Conservation (phyloP, 1,284 basidiomycete species). For the Cutaneotrichosporon dermatis region DNA sequence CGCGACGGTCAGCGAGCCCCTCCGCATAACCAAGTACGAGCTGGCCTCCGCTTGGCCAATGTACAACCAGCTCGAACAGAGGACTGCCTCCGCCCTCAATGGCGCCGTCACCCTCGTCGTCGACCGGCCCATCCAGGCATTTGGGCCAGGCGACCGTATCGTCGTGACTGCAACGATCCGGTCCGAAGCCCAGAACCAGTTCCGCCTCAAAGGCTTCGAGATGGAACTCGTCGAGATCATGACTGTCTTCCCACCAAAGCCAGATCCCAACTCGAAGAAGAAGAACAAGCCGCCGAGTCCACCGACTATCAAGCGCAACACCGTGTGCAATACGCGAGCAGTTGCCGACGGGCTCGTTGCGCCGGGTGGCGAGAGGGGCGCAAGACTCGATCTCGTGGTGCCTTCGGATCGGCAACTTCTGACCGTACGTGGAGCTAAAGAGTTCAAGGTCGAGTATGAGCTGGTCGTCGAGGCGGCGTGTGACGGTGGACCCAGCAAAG, state of each 20-base stretch:
- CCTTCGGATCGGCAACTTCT: slow-evolving; percentile 67
- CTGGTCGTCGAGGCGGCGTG: slow-evolving; percentile 70
- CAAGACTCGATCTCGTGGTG: slow-evolving; percentile 64
- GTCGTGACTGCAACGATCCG: slow-evolving; percentile 61
- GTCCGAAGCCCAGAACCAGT: slow-evolving; percentile 51
- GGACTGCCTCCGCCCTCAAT: slow-evolving; percentile 58
- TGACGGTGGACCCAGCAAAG: slow-evolving; percentile 58
- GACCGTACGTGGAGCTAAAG: slow-evolving; percentile 67
- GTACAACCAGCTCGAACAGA: slow-evolving; percentile 70
- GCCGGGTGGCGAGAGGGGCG: slow-evolving; percentile 63
- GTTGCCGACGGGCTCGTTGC: slow-evolving; percentile 59
- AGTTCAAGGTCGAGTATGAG: slow-evolving; percentile 74
- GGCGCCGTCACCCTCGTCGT: slow-evolving; percentile 64
- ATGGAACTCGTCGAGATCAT: slow-evolving; percentile 69
- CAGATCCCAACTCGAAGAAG: slow-evolving; percentile 45
- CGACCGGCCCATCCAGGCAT: slow-evolving; percentile 65
- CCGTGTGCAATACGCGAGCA: not conserved
- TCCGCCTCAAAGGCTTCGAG: slow-evolving; percentile 74
- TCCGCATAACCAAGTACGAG: slow-evolving; percentile 83
- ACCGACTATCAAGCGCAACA: slow-evolving; percentile 52
- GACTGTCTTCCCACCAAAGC: slow-evolving; percentile 35
- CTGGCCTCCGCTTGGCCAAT: slow-evolving; percentile 83
- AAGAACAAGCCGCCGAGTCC: slow-evolving; percentile 56
- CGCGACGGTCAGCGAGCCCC: slow-evolving; percentile 59
- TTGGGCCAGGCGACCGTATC: slow-evolving; percentile 76